Evolutionary conservation across 306 rosid species (phyloP).

Genomic region (Medicago arabica): DNA sequence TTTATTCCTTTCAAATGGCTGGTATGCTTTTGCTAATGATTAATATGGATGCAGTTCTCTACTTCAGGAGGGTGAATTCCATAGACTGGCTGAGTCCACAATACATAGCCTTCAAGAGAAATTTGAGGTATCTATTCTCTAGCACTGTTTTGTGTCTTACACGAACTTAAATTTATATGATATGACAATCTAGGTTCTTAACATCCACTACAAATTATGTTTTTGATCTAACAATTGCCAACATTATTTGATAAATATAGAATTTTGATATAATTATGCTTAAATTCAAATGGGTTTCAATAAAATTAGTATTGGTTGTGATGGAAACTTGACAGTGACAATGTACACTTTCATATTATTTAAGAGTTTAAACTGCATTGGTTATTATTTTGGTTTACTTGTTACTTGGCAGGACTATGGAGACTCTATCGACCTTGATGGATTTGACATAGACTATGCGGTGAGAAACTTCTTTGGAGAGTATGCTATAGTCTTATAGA

Average conservation of each 20-base stretch:
- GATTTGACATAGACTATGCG: slow-evolving; percentile 93
- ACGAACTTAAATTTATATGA: slow-evolving; percentile 6
- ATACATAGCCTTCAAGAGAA: slow-evolving; percentile 80
- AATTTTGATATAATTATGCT: slow-evolving; percentile 3
- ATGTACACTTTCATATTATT: slow-evolving; percentile 12
- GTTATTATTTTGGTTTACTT: slow-evolving; percentile 28
- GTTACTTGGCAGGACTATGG: slow-evolving; percentile 76
- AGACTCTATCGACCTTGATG: slow-evolving; percentile 72
- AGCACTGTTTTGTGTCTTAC: not conserved
- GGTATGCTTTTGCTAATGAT: slow-evolving; percentile 49
- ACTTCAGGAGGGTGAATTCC: slow-evolving; percentile 83
- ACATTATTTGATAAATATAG: slow-evolving; percentile 11
- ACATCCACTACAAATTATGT: not conserved
- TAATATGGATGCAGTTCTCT: slow-evolving; percentile 68
- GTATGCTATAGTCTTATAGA: slow-evolving; percentile 15
- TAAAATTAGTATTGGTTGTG: not conserved
- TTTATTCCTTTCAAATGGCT: not conserved
- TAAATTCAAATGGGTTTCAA: slow-evolving; percentile 12
- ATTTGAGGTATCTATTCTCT: slow-evolving; percentile 64
- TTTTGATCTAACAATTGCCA: not conserved
- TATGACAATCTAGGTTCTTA: not conserved
- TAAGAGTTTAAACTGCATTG: not conserved
- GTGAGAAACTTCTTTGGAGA: slow-evolving; percentile 52
- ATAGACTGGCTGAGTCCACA: slow-evolving; percentile 72
- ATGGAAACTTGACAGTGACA: slow-evolving; percentile 19